phyloP scores from a whole-genome alignment of 208 protist genomes.

The Leptomonas pyrrhocoris region DNA sequence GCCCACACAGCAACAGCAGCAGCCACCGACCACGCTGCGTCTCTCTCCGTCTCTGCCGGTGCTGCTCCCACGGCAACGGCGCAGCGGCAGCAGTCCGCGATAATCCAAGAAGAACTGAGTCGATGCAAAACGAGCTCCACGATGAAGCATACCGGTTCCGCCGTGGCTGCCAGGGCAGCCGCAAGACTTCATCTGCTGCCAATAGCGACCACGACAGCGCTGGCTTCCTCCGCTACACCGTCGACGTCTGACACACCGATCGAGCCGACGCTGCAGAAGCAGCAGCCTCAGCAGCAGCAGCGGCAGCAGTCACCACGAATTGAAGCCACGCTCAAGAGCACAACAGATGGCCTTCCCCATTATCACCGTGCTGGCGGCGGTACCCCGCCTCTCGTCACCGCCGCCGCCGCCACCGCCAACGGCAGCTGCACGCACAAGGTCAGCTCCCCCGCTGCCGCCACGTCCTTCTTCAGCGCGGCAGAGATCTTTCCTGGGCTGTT shows the following conservation, averaged over 20 bases:
- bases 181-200: constrained; percentile 9
- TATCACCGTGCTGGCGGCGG: neutral
- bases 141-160: constrained; percentile 6
- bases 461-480: constrained; percentile 43
- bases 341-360: neutral
- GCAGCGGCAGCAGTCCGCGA: neutral
- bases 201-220: neutral
- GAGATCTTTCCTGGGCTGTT: constrained; percentile 76
- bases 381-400: neutral
- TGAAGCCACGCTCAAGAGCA: neutral
- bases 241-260: neutral
- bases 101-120: neutral
- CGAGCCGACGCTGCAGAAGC: neutral
- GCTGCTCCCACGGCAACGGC: neutral
- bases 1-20: neutral
- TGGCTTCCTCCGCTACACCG: neutral
- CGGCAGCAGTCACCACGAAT: neutral
- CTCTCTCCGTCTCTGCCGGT: neutral
- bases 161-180: constrained; percentile 11
- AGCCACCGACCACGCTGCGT: neutral
- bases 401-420: constrained; percentile 3
- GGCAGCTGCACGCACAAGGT: constrained; percentile 5
- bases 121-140: constrained; percentile 4
- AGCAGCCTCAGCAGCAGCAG: neutral
- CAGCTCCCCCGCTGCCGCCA: constrained; percentile 14